Evolutionary conservation across 805 yeast species (phyloP), one percentile per base, ranked within the genome.

Genomic region (Myxozyma sirexii): DNA sequence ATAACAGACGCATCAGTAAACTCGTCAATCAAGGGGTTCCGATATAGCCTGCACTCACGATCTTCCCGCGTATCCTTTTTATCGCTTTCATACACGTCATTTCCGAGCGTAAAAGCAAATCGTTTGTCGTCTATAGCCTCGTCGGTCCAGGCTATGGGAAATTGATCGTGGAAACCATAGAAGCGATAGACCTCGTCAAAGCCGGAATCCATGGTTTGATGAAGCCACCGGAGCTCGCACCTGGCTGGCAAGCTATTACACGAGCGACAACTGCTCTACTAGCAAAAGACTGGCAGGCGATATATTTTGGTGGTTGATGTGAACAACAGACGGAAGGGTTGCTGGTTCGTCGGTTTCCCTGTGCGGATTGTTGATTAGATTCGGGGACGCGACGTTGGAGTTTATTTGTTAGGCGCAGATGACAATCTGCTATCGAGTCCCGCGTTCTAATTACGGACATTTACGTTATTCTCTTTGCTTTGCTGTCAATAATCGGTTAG

Each of bases 151-250:
- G 23, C 29, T 29, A 33, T 44, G 2, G 66, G 64, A 38, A 62
- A 62, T 29, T 56, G 66, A 10, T 56, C 59, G 13, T 35, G 38
- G 15, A 62, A 42, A 13, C 66, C 66, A 26, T 62, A 62, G 35
- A 21, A 45, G n/a, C 17, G 45, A 24, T 43, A 33, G 21, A 62
- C 62, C 37, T 48, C 59, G 33, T 57, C 62, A 43, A 35, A 23
- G 24, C 17, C 39, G 17, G 21, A 43, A 38, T 56, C 55, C 45
- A 33, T 43, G 33, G n/a, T 21, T 35, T 24, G 39, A 12, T 41
- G 26, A 24, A 7, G 44, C 24, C 15, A 5, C 27, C 29, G 23
- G 31, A 7, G 13, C n/a, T 15, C 55, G n/a, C 13, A 4, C 24
- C 15, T n/a, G 17, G 21, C 42, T 38, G 10, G 19, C 21, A 2